Base-by-base conservation (phyloP, 2,329 filamentous ascomycete genomes). In the Mycosphaerella arachidis region DNA sequence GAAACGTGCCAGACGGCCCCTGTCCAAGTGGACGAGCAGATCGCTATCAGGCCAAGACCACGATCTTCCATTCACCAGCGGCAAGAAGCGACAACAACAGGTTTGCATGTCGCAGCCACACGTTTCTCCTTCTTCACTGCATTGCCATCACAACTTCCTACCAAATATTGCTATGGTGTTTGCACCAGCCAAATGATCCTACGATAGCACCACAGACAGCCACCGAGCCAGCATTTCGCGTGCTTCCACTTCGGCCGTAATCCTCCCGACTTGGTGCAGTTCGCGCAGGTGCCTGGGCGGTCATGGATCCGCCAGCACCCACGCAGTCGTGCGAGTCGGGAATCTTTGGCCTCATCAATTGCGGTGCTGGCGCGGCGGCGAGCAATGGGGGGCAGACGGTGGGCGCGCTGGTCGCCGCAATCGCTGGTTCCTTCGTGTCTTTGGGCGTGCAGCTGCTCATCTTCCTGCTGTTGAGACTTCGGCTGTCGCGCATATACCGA, bases 401-500 rank as follows among this genome's bases (percentile, higher is more conserved):
- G 29, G 67, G 67, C 46, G 69, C 73, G 2, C 73, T 78, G 43
- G 55, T 76, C 4, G 73, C 75, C 8, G 74, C 76, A 10, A 66
- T 78, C 20, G 66, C 67, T 13, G 68, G 69, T 33, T 71, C 72
- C 40, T 68, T 72, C 18, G 67, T 65, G 2, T 68, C 72, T n/a
- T 70, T 75, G 50, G 72, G 68, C 29, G 69, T 70, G 2, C 80
- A 86, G 71, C 78, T 91, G 37, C 70, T 87, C 10, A 70, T 89
- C n/a, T 96, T 96, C 72, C 73, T 91, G 6, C 68, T 94, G 1
- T 77, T 96, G 46, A 86, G 91, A 65, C 87, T 90, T 60, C 92
- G 90, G 65, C 76, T 96, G 37, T 86, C 86, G 1, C 83, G 91
- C 63, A 95, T 96, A 62, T 96, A 92, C 89, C 91, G 1, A 87